Percentiles rank a stretch among this genome's conserved stretches.
Evolutionary conservation across 176 grass and related monocot genomes (phyloP).

Genomic region (Thalia dealbata): DNA sequence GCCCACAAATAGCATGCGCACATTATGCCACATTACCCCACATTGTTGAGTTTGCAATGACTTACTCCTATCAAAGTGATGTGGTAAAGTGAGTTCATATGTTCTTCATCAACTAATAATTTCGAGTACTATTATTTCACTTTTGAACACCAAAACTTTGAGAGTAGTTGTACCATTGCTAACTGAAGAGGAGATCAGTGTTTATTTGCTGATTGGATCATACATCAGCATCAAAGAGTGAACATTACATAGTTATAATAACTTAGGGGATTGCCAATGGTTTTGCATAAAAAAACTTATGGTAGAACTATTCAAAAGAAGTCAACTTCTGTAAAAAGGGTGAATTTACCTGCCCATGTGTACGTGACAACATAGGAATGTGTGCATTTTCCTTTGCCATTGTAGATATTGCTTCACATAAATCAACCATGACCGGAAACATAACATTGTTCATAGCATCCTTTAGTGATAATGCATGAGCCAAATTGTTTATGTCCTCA

Average conservation of each 20-base stretch:
- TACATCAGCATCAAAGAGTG: neutral
- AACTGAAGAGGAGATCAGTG: neutral
- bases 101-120: neutral
- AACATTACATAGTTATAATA: too few species aligned
- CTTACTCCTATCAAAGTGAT: too few species aligned
- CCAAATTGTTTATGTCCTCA: constrained; percentile 91
- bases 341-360: constrained; percentile 71
- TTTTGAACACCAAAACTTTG: neutral
- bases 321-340: neutral
- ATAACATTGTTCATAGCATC: constrained; percentile 60
- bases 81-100: neutral
- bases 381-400: constrained; percentile 59
- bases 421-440: constrained; percentile 56
- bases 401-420: constrained; percentile 39
- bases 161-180: neutral
- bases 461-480: constrained; percentile 73
- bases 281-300: neutral
- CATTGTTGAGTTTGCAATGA: too few species aligned
- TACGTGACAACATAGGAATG: constrained; percentile 60
- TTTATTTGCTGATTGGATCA: neutral
- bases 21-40: neutral
- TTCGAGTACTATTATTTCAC: neutral
- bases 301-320: neutral
- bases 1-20: neutral
- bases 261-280: too few species aligned